phyloP scores from a whole-genome alignment of 2,329 filamentous ascomycete genomes.

The Kalaharituber pfeilii region DNA sequence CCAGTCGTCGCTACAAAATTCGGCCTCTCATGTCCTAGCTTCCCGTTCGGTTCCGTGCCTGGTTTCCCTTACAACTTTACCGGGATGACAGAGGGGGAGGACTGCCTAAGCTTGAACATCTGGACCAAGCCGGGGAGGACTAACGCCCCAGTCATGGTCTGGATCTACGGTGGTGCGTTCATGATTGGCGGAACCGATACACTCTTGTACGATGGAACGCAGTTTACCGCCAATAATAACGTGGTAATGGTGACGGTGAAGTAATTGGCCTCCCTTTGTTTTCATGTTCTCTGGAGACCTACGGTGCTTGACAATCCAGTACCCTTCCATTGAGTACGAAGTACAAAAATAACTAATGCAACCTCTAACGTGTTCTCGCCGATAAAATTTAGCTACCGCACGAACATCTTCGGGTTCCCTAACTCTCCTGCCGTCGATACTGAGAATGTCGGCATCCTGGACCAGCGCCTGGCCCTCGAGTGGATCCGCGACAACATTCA shows the following conservation, averaged over 20 bases:
- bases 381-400: constrained; percentile 9
- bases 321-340: not conserved
- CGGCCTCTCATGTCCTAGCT: not conserved
- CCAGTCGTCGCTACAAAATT: constrained; percentile 3
- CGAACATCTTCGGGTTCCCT: constrained; percentile 15
- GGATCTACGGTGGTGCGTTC: constrained; percentile 7
- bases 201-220: not conserved
- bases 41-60: not conserved
- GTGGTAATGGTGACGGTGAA: not conserved
- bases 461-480: constrained; percentile 20
- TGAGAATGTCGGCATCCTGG: constrained; percentile 19
- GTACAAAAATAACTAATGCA: not conserved
- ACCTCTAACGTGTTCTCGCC: not conserved
- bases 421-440: constrained; percentile 1
- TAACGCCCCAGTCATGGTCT: constrained; percentile 1
- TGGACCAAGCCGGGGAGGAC: not conserved
- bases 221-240: not conserved
- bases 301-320: too few species aligned
- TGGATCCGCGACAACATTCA: constrained; percentile 21
- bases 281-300: too few species aligned
- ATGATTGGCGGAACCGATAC: not conserved
- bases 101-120: constrained; percentile 3
- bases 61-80: not conserved
- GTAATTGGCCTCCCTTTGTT: too few species aligned
- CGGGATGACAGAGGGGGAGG: not conserved